These are phyloP conservation scores for Puccinia coronata DNA, from an alignment of 1,284 basidiomycete genomes.

Conservation along the genomic window DNA sequence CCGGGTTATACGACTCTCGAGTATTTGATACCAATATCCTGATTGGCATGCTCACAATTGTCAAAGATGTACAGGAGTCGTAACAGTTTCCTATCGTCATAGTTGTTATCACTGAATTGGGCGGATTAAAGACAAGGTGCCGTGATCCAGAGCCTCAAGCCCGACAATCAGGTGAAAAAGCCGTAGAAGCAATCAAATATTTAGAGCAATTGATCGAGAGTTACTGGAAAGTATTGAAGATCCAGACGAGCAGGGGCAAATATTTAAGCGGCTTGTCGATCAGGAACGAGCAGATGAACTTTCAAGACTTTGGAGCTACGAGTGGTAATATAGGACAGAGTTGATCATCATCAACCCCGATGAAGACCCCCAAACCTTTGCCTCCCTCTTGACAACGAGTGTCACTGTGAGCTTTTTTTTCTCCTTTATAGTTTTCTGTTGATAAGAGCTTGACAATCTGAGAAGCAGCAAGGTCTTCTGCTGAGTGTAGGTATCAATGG, in stretches of 20 bases:
- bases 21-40: slow-evolving; percentile 94
- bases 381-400: no score
- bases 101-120: slow-evolving; percentile 93
- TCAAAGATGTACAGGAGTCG: slow-evolving; percentile 76
- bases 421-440: no score
- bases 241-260: slow-evolving; percentile 92
- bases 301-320: slow-evolving; percentile 56
- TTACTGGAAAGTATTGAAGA: slow-evolving; percentile 76
- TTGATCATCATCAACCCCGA: no score
- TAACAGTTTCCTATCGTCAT: slow-evolving; percentile 82
- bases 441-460: no score
- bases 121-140: slow-evolving; percentile 74
- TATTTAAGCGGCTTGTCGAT: slow-evolving; percentile 82
- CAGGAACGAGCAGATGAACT: slow-evolving; percentile 81
- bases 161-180: slow-evolving; percentile 58
- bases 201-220: slow-evolving; percentile 73
- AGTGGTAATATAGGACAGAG: neutral
- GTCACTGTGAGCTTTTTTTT: no score
- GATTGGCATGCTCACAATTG: slow-evolving; percentile 72
- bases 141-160: slow-evolving; percentile 58
- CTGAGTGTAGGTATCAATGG: no score
- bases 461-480: no score
- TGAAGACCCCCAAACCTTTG: no score
- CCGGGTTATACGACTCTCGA: slow-evolving; percentile 85
- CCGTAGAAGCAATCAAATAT: slow-evolving; percentile 72